Conservation (phyloP, 2,329 filamentous ascomycete genomes). For the Nigrograna mackinnonii region DNA sequence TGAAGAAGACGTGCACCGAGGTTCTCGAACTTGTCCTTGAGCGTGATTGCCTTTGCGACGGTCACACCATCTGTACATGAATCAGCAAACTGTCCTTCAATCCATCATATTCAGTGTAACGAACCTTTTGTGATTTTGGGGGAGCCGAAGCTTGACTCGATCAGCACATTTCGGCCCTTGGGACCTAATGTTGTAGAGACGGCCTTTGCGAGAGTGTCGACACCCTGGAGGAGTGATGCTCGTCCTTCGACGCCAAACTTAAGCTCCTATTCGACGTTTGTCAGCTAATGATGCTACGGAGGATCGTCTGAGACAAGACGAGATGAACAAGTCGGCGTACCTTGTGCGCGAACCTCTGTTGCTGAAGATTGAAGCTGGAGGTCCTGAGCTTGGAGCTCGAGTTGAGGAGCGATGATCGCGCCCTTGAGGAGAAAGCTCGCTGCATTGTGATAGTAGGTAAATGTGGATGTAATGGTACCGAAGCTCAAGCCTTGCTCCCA, state of each 20-base stretch:
- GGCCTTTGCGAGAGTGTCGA: slow-evolving; percentile 94
- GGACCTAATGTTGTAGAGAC: slow-evolving; percentile 95
- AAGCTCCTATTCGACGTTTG: slow-evolving; percentile 69
- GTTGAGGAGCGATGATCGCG: slow-evolving; percentile 79
- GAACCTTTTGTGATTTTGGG: slow-evolving; percentile 99
- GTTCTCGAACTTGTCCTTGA: slow-evolving; percentile 99
- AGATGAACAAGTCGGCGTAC: slow-evolving; percentile 54
- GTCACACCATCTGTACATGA: slow-evolving; percentile 53
- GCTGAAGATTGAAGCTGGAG: slow-evolving; percentile 72
- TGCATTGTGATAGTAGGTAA: slow-evolving; percentile 74
- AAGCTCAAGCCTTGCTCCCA: slow-evolving; percentile 35
- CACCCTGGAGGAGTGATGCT: slow-evolving; percentile 85
- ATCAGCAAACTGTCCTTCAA: slow-evolving; percentile 15
- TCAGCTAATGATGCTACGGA: slow-evolving; percentile 1
- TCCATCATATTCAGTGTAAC: slow-evolving; percentile 27
- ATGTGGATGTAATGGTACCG: slow-evolving; percentile 20
- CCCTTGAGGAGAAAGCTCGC: slow-evolving; percentile 83
- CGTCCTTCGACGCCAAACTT: slow-evolving; percentile 97
- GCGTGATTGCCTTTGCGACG: slow-evolving; percentile 75
- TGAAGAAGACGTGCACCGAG: slow-evolving; percentile 94
- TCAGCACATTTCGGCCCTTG: slow-evolving; percentile 97
- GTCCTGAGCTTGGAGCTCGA: slow-evolving; percentile 56
- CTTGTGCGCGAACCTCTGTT: slow-evolving; percentile 98
- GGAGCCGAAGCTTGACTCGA: slow-evolving; percentile 97
- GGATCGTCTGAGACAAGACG: too few species aligned